Conservation (phyloP, 1,284 basidiomycete genomes). For the Leucoagaricus sp. region DNA sequence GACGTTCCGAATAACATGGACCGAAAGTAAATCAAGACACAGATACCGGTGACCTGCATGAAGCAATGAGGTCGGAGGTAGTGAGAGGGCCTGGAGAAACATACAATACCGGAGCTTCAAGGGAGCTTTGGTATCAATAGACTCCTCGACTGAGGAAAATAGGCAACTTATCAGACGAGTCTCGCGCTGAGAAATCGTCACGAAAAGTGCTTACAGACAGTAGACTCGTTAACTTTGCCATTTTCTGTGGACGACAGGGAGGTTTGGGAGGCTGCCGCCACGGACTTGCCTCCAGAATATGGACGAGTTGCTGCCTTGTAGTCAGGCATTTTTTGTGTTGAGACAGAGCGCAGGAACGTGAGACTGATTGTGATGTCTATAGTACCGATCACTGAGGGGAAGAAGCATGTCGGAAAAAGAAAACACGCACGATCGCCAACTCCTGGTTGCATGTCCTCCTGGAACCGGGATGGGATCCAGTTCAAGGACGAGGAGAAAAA, state of each 20-base stretch:
- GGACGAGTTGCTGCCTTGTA: conserved; percentile 24
- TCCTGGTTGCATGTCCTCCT: conserved; percentile 36
- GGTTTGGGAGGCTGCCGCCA: not conserved
- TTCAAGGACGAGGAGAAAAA: conserved; percentile 52
- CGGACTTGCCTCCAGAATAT: conserved; percentile 5
- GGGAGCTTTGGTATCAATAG: conserved; percentile 14
- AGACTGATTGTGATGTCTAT: conserved; percentile 15
- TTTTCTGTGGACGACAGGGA: not conserved
- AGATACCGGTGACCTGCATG: conserved; percentile 12
- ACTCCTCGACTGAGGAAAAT: not conserved
- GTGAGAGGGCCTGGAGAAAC: not conserved
- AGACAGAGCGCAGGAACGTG: conserved; percentile 14
- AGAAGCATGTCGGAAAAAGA: not conserved
- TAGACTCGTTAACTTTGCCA: not conserved
- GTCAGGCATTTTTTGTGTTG: conserved; percentile 24
- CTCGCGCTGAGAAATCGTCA: not conserved
- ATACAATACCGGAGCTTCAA: conserved; percentile 11
- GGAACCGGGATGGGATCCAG: conserved; percentile 52
- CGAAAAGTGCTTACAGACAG: conserved; percentile 11
- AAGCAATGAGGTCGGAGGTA: not conserved
- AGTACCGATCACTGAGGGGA: not conserved
- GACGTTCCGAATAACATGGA: conserved; percentile 14
- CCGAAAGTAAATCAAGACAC: conserved; percentile 14
- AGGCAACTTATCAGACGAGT: not conserved
- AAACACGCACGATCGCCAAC: conserved; percentile 41